Base-by-base conservation (phyloP, 768 basidiomycete species). In the Mycena albidolilacea region DNA sequence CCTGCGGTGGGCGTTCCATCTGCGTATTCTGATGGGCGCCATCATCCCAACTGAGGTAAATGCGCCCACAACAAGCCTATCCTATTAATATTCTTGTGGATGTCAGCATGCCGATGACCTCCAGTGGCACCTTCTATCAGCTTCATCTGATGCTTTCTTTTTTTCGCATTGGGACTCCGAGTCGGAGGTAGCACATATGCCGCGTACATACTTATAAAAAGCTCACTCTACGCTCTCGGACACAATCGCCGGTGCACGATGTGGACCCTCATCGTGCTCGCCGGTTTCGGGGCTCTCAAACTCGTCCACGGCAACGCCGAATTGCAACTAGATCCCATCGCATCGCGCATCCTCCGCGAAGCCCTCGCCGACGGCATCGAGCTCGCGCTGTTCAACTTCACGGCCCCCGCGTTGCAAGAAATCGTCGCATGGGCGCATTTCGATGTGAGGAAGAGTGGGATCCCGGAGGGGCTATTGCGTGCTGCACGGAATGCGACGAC, bases 361-460 rank as follows among this genome's bases (percentile, higher is more conserved):
- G 70, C 70, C 46, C 64, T 71, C 59, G 58, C 21, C 10, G 70
- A 71, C 41, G 60, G 60, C 19, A 66, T 71, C 58, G 64, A 71
- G 11, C 70, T 71, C 44, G 55, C 70, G n/a, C 11, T 37, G 14
- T 61, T 65, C 59, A 48, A 59, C 23, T 71, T 71, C 64, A 71
- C 57, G 3, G 64, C 70, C 44, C 64, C 70, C 19, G 70, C 70
- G 19, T 60, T 71, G 5, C 14, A 65, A 23, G 70, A 66, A n/a
- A 71, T 71, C 38, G 64, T 71, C 35, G 64, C 64, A 39, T 71
- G 70, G 70, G 37, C 55, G 38, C 70, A 71, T 65, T 71, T 71
- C 41, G 35, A 71, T 35, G 64, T 64, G 14, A 44, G 37, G 46
- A 65, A 66, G 64, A 48, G 44, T 35, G 63, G 62, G 7, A 41